phyloP scores from a whole-genome alignment of 2,329 filamentous ascomycete species.

The Sclerotinia minor region DNA sequence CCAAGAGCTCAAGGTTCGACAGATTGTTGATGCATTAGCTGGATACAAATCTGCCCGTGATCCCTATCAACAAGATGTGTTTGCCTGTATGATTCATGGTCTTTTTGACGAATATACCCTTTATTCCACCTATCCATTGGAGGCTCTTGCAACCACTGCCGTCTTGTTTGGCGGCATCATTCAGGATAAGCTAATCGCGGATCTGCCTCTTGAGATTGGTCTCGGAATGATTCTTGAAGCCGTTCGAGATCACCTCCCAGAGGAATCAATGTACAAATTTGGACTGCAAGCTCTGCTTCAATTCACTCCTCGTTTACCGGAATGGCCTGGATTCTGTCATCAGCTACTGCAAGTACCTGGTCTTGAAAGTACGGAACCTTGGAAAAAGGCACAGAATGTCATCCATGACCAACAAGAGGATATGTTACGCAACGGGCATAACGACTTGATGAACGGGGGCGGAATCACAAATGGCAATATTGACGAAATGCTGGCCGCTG shows the following conservation, averaged over 20 bases:
- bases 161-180: conserved; percentile 97
- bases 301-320: conserved; percentile 75
- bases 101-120: conserved; percentile 96
- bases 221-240: conserved; percentile 97
- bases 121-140: conserved; percentile 93
- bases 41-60: conserved; percentile 86
- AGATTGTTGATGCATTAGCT: conserved; percentile 81
- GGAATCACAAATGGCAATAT: conserved; percentile 67
- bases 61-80: conserved; percentile 85
- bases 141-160: conserved; percentile 91
- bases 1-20: conserved; percentile 80
- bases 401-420: conserved; percentile 68
- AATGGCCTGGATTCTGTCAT: conserved; percentile 95
- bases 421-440: conserved; percentile 51
- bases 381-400: conserved; percentile 78
- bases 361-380: conserved; percentile 81
- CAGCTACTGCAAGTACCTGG: conserved; percentile 79
- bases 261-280: conserved; percentile 96
- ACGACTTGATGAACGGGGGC: conserved; percentile 47
- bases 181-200: conserved; percentile 85
- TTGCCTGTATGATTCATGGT: conserved; percentile 97
- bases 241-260: conserved; percentile 77
- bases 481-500: conserved; percentile 60
- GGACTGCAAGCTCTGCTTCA: conserved; percentile 93
- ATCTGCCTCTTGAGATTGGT: conserved; percentile 89